These are phyloP conservation scores for Patellifolia procumbens DNA, from an alignment of 179 eudicot species.

Conservation along the genomic window DNA sequence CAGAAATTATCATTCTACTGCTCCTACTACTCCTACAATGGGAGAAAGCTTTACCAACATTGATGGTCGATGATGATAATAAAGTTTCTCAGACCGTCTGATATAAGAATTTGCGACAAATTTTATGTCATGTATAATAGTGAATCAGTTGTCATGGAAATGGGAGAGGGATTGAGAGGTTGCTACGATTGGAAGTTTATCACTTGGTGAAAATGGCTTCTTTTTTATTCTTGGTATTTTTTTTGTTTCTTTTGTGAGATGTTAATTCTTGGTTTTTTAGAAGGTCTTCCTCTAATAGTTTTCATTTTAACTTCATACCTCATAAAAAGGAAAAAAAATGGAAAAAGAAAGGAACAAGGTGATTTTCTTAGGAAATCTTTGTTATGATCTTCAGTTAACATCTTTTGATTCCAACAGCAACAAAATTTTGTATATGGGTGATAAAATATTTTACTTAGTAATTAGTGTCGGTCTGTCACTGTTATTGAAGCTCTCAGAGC, in stretches of 20 bases:
- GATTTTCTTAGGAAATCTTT: background rate
- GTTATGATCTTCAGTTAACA: background rate
- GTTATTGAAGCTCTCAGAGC: too few relatives aligned
- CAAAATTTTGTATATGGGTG: background rate
- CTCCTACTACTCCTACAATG: slow-evolving; percentile 27
- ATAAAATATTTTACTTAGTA: too few relatives aligned
- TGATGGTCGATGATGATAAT: slow-evolving; percentile 16
- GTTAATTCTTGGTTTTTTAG: too few relatives aligned
- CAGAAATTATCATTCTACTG: slow-evolving; percentile 17
- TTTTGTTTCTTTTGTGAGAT: too few relatives aligned
- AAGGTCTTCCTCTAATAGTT: background rate
- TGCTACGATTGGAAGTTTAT: background rate
- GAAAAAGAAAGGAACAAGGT: background rate
- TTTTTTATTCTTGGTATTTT: background rate
- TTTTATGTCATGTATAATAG: background rate
- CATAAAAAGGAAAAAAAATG: background rate
- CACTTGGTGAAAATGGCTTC: background rate
- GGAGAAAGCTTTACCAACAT: slow-evolving; percentile 16
- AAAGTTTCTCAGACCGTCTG: background rate
- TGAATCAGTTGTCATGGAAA: background rate
- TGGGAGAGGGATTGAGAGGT: background rate
- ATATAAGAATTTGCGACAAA: too few relatives aligned
- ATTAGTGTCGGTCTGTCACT: too few relatives aligned
- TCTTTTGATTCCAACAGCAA: background rate
- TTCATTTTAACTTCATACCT: background rate